phyloP scores from a whole-genome alignment of 2,329 filamentous ascomycete genomes.

The Akanthomyces muscarius region DNA sequence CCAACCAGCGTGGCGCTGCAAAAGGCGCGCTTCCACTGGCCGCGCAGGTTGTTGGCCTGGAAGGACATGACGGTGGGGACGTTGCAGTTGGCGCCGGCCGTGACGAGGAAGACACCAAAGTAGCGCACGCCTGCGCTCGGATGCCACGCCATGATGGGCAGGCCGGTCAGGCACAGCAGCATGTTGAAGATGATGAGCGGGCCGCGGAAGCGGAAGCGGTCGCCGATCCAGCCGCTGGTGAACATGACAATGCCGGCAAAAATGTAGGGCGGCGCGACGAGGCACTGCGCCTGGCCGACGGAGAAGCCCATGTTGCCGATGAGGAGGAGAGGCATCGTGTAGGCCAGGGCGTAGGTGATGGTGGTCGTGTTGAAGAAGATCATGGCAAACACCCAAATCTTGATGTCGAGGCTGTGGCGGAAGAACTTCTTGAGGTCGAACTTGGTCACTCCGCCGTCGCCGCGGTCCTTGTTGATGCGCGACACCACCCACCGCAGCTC shows the following conservation, averaged over 20 bases:
- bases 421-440: conserved; percentile 49
- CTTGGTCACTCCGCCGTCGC: conserved; percentile 50
- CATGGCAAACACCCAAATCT: conserved; percentile 59
- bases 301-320: conserved; percentile 58
- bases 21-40: conserved; percentile 84
- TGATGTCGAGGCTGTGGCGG: conserved; percentile 45
- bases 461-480: conserved; percentile 54
- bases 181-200: conserved; percentile 64
- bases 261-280: conserved; percentile 66
- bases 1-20: conserved; percentile 72
- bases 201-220: conserved; percentile 62
- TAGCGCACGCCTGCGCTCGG: conserved; percentile 56
- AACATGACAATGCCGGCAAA: conserved; percentile 63
- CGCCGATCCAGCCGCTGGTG: conserved; percentile 57
- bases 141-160: conserved; percentile 69
- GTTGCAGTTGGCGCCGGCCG: conserved; percentile 73
- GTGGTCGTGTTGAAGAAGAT: conserved; percentile 65
- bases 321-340: conserved; percentile 76
- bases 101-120: conserved; percentile 72
- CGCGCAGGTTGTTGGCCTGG: conserved; percentile 83
- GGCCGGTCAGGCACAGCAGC: conserved; percentile 61
- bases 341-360: conserved; percentile 70
- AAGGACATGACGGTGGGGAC: conserved; percentile 71
- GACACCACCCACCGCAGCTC: conserved; percentile 52
- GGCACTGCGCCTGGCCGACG: conserved; percentile 61